These are phyloP conservation scores for Sechiopsis laciniata DNA, from an alignment of 306 rosid genomes.

Conservation along the genomic window DNA sequence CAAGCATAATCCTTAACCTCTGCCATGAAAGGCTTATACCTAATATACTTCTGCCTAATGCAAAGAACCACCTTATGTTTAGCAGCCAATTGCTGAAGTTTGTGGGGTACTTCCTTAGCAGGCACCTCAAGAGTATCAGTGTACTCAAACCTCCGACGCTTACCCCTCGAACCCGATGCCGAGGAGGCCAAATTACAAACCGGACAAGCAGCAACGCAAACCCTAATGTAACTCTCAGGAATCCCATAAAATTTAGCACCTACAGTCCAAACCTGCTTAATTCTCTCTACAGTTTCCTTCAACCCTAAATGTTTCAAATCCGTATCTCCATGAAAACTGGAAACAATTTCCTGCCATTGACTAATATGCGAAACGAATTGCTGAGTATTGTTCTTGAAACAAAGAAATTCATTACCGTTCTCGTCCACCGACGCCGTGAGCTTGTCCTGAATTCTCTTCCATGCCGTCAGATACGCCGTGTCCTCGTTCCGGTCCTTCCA, in stretches of 20 bases:
- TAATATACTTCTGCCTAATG: slow-evolving; percentile 91
- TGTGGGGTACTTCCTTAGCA: slow-evolving; percentile 74
- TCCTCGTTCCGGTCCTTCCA: slow-evolving; percentile 99
- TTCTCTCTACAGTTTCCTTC: slow-evolving; percentile 78
- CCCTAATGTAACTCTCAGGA: slow-evolving; percentile 90
- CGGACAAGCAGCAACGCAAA: slow-evolving; percentile 75
- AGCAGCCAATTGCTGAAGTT: slow-evolving; percentile 78
- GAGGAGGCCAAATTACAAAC: slow-evolving; percentile 50
- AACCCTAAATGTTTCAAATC: slow-evolving; percentile 73
- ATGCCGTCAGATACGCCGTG: slow-evolving; percentile 86
- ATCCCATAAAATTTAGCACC: slow-evolving; percentile 97
- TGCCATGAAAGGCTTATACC: slow-evolving; percentile 99
- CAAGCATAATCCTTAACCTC: slow-evolving; percentile 99
- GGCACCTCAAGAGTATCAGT: slow-evolving; percentile 88
- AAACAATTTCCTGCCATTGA: slow-evolving; percentile 91
- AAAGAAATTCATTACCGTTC: slow-evolving; percentile 63
- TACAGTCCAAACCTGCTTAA: slow-evolving; percentile 92
- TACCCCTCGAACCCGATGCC: slow-evolving; percentile 44
- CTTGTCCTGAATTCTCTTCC: slow-evolving; percentile 98
- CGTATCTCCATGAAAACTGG: slow-evolving; percentile 69
- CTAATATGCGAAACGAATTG: slow-evolving; percentile 78
- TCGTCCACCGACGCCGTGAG: slow-evolving; percentile 52
- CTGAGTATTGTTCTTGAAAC: slow-evolving; percentile 86
- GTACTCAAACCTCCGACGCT: slow-evolving; percentile 85
- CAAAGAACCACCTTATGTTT: slow-evolving; percentile 96